Evolutionary conservation across 148 eudicot genomes (phyloP).

Genomic region (Tetragonia tetragonoides): DNA sequence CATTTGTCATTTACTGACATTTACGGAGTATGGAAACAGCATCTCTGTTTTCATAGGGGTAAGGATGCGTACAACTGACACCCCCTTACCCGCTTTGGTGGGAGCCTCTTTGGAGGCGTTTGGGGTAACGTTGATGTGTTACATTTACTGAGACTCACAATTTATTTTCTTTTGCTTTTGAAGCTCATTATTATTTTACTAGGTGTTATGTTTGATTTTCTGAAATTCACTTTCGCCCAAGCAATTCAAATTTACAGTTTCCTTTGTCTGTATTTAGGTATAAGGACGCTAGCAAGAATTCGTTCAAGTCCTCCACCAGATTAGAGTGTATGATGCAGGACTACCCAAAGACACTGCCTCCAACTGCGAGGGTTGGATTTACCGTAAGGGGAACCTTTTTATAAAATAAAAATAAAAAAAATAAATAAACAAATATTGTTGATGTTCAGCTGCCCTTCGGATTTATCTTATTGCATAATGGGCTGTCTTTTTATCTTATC

Average conservation of each 20-base stretch:
- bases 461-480: not conserved
- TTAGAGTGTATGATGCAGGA: constrained; percentile 99
- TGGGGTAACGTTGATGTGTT: not conserved
- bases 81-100: too few species aligned
- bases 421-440: not conserved
- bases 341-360: constrained; percentile 92
- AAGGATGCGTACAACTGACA: too few species aligned
- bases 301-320: constrained; percentile 92
- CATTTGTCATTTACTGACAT: not conserved
- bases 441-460: not conserved
- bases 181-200: not conserved
- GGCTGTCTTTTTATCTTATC: constrained; percentile 10
- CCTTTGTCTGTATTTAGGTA: constrained; percentile 45
- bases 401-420: not conserved
- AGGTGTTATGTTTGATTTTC: not conserved
- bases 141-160: not conserved
- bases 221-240: not conserved
- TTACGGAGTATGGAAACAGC: too few species aligned
- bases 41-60: too few species aligned
- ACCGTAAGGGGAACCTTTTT: constrained; percentile 52
- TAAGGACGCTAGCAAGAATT: constrained; percentile 78
- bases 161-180: not conserved
- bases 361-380: constrained; percentile 94
- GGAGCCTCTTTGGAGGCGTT: too few species aligned
- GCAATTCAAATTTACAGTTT: not conserved